These are phyloP conservation scores for Cercis canadensis DNA, from an alignment of 306 rosid species.

Conservation along the genomic window DNA sequence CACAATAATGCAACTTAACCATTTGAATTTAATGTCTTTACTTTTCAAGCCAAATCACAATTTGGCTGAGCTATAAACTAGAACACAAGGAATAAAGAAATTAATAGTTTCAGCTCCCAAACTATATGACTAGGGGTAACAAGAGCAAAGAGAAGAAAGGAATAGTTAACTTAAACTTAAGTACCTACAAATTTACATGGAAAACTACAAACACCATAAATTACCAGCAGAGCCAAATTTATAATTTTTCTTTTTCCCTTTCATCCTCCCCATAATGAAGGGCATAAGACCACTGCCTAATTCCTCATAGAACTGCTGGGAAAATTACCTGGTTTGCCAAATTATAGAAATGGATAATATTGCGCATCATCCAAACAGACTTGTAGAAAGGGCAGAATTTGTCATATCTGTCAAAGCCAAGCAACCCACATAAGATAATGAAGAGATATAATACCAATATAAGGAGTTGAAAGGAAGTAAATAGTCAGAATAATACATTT, in stretches of 20 bases:
- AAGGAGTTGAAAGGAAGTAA: background rate
- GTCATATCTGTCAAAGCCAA: conserved; percentile 74
- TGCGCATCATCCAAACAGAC: conserved; percentile 99
- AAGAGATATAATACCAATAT: conserved; percentile 6
- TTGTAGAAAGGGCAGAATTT: conserved; percentile 99
- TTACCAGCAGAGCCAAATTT: background rate
- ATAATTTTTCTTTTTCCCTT: background rate
- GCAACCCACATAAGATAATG: conserved; percentile 24
- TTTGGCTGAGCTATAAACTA: conserved; percentile 25
- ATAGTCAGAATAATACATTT: conserved; percentile 11
- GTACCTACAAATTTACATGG: conserved; percentile 9
- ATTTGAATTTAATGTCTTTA: conserved; percentile 10
- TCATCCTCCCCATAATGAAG: background rate
- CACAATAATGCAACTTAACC: conserved; percentile 19
- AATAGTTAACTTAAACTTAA: conserved; percentile 1
- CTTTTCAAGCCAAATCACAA: conserved; percentile 4
- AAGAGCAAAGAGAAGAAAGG: conserved; percentile 1
- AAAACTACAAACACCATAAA: background rate
- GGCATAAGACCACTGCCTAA: background rate
- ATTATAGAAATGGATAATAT: conserved; percentile 95
- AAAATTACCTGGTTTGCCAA: conserved; percentile 91
- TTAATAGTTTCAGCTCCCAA: background rate
- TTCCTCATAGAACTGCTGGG: background rate
- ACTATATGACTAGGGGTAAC: background rate
- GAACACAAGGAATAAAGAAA: conserved; percentile 1